A percentile compares a stretch with the other conserved stretches of the same genome.
Conservation (phyloP, 768 basidiomycete genomes). For the Hydnum rufescens region DNA sequence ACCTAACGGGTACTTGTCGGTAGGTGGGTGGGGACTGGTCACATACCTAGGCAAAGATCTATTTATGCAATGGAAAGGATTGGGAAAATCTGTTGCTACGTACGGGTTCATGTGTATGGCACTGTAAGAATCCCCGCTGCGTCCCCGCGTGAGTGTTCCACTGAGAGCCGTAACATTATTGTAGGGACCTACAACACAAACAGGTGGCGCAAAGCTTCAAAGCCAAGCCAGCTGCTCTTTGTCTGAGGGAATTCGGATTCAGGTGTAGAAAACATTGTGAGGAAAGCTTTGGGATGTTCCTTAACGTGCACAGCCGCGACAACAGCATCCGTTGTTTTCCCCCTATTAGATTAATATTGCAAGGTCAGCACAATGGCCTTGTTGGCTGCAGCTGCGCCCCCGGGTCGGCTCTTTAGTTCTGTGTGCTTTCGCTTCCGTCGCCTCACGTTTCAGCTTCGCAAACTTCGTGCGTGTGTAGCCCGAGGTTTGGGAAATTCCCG, state of each 20-base stretch:
- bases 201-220: slow-evolving; percentile 23
- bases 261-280: no score
- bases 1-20: slow-evolving; percentile 28
- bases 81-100: neutral
- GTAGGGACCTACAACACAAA: slow-evolving; percentile 31
- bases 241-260: neutral
- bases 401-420: no score
- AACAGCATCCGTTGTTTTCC: no score
- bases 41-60: neutral
- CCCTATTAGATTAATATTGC: no score
- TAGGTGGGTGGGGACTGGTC: slow-evolving; percentile 16
- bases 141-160: neutral
- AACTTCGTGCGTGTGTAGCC: no score
- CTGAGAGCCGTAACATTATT: neutral
- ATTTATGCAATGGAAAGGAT: neutral
- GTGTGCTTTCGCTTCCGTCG: no score
- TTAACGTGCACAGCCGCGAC: no score
- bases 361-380: no score
- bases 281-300: no score
- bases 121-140: slow-evolving; percentile 46
- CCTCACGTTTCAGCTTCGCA: no score
- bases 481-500: no score
- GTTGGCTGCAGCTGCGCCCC: no score
- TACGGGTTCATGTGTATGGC: slow-evolving; percentile 18
- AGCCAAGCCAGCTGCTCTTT: slow-evolving; percentile 24